Conservation (phyloP, 306 rosid genomes). For the Inga laurina region DNA sequence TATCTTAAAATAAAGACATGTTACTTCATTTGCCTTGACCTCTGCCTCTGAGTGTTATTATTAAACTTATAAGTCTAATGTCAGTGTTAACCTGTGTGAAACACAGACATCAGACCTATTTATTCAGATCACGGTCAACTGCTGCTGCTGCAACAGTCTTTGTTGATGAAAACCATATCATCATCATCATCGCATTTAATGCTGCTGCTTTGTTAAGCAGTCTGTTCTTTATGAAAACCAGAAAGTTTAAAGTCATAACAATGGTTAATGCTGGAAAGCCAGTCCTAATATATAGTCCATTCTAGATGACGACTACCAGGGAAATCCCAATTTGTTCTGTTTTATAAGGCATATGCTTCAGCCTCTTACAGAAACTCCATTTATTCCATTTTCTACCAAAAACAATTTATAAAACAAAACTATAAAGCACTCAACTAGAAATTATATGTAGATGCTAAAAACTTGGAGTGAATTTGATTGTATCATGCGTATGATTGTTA, state of each 20-base stretch:
- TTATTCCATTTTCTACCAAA: not conserved
- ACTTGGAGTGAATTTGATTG: not conserved
- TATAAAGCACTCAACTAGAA: not conserved
- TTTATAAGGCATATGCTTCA: not conserved
- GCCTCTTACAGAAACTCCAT: not conserved
- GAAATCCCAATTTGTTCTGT: not conserved
- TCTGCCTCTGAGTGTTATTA: conserved; percentile 32
- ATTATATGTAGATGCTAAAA: not conserved
- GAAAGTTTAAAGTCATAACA: not conserved
- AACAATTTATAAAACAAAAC: not conserved
- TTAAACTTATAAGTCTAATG: conserved; percentile 20
- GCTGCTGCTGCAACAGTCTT: not conserved
- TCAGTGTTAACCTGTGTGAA: conserved; percentile 1
- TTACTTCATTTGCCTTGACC: conserved; percentile 32
- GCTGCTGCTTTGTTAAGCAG: not conserved
- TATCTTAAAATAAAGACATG: conserved; percentile 12
- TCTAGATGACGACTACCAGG: not conserved
- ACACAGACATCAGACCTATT: conserved; percentile 14
- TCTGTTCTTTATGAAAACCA: not conserved
- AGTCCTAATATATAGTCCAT: not conserved
- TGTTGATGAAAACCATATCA: not conserved
- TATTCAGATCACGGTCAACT: conserved; percentile 17
- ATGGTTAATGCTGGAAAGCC: not conserved
- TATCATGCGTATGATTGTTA: not conserved
- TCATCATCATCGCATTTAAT: not conserved